Conservation (phyloP, 2,329 filamentous ascomycete species). For the Neopestalotiopsis clavispora region DNA sequence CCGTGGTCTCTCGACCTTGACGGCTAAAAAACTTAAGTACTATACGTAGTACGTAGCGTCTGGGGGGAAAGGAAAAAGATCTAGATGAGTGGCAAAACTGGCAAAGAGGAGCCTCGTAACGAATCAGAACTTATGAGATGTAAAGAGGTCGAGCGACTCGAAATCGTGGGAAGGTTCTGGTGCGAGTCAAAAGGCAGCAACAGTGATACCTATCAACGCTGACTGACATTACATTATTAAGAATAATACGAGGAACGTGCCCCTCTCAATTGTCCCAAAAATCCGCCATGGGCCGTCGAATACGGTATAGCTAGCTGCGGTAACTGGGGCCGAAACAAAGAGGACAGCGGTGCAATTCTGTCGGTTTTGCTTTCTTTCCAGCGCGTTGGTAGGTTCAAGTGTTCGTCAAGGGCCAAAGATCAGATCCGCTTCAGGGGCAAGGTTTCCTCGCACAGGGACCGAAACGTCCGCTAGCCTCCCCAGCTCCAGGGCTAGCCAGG, state of each 20-base stretch:
- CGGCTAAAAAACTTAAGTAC: not conserved
- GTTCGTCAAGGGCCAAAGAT: slow-evolving; percentile 5
- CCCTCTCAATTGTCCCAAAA: not conserved
- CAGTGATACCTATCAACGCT: not conserved
- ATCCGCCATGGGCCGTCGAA: not conserved
- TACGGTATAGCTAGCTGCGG: not conserved
- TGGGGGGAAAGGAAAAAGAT: not conserved
- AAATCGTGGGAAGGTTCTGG: not conserved
- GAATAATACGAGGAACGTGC: not conserved
- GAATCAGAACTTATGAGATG: not conserved
- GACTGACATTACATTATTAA: not conserved
- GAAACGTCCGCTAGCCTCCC: not conserved
- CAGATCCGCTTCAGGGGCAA: slow-evolving; percentile 13
- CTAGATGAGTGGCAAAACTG: not conserved
- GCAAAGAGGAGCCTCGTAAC: slow-evolving; percentile 18
- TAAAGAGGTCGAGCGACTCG: not conserved
- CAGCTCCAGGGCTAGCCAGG: not conserved
- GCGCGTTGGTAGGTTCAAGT: not conserved
- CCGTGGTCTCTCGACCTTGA: slow-evolving; percentile 28
- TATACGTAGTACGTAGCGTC: not conserved
- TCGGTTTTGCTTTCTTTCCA: slow-evolving; percentile 1
- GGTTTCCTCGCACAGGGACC: not conserved
- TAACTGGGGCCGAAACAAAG: slow-evolving; percentile 6
- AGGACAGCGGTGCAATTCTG: slow-evolving; percentile 18
- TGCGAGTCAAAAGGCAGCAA: not conserved